Conservation (phyloP, 176 grass and related monocot genomes). For the Eragrostis nindensis region DNA sequence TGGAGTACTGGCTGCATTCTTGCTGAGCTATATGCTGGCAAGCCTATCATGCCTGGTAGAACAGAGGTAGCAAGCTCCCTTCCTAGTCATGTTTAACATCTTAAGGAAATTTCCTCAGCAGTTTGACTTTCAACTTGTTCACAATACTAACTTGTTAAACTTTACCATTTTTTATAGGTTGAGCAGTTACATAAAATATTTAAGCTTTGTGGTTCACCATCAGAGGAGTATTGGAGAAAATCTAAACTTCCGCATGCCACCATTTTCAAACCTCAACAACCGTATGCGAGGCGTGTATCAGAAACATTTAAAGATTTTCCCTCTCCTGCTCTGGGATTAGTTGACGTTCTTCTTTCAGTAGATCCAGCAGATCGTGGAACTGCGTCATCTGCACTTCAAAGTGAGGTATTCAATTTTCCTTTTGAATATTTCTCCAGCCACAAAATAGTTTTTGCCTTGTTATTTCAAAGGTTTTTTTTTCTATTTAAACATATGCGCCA, state of each 20-base stretch:
- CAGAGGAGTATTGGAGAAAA: slow-evolving; percentile 96
- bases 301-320: slow-evolving; percentile 98
- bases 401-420: slow-evolving; percentile 59
- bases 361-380: slow-evolving; percentile 90
- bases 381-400: slow-evolving; percentile 73
- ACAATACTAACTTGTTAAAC: slow-evolving; percentile 25
- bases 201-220: slow-evolving; percentile 96
- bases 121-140: neutral
- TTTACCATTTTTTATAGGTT: slow-evolving; percentile 68
- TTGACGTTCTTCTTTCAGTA: slow-evolving; percentile 94
- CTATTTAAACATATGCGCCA: neutral
- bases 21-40: slow-evolving; percentile 95
- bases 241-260: slow-evolving; percentile 97
- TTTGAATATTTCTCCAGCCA: slow-evolving; percentile 7
- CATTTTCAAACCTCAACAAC: slow-evolving; percentile 97
- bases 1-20: slow-evolving; percentile 99
- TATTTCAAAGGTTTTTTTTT: slow-evolving; percentile 6
- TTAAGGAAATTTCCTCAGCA: neutral
- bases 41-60: slow-evolving; percentile 99
- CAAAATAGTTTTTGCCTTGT: neutral
- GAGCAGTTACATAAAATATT: slow-evolving; percentile 99
- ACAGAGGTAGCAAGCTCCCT: slow-evolving; percentile 69
- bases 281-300: slow-evolving; percentile 73
- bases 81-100: slow-evolving; percentile 20
- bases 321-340: slow-evolving; percentile 64